Evolutionary conservation across 768 basidiomycete genomes (phyloP), one percentile per base, ranked within the genome.

Genomic region (Suillus cothurnatus): DNA sequence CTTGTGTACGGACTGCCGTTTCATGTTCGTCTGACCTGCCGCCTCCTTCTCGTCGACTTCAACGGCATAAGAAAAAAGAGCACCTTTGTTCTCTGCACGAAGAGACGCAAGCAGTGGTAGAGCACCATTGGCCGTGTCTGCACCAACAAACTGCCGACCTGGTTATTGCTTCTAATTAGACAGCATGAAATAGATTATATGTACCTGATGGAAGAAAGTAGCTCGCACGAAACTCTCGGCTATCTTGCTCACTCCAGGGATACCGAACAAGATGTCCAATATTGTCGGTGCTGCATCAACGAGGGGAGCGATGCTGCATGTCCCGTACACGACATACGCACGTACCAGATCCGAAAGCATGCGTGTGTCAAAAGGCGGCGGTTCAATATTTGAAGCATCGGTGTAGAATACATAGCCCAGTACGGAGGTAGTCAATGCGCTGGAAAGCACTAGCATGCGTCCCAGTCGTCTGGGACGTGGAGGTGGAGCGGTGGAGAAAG

Each of bases 171-270:
- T n/a, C 60, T 2, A 21, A 32, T 47, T 32, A 49, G 39, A 61
- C 26, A 61, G 38, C 12, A 15, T 39, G 14, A 28, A 43, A 38
- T 45, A 38, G 5, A 7, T 21, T 0, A 45, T 8, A 66, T 83
- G 36, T 67, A 90, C 92, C 79, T 96, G 95, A 55, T 86, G 83
- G 71, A 95, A 97, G 80, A 97, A 97, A 0, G 95, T 96, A 12
- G 82, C 77, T 49, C 92, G 82, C 6, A 97, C 90, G 62, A 92
- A 72, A 1, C 80, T 80, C 71, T 94, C 88, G 2, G 90, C 88
- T 47, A 94, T 70, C 62, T 85, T 80, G 64, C 81, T 85, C 0
- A 95, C 56, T 15, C 81, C 77, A 1, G 88, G 87, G 2, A 88
- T 76, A 49, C 81, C 79, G 6, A 82, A 75, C 19, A 89, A 71